Evolutionary conservation across 1,284 basidiomycete species (phyloP).

Genomic region (Golubevia pallescens): DNA sequence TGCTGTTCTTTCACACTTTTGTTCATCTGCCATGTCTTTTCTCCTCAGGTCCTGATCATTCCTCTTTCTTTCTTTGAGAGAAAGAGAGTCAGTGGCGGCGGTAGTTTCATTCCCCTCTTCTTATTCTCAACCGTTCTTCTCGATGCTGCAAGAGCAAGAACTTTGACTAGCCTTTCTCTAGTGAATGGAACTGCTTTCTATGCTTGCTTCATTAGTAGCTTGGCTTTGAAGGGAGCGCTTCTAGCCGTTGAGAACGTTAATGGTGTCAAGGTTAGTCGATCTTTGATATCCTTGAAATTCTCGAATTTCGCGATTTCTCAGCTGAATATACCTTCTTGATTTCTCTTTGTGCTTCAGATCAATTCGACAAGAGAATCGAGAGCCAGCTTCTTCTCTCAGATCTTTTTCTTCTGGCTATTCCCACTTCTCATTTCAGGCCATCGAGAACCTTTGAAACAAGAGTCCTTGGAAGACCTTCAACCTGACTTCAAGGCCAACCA

Average conservation of each 20-base stretch:
- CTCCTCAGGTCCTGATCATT: conserved; percentile 14
- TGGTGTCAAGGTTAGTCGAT: conserved; percentile 7
- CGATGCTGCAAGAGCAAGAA: conserved; percentile 30
- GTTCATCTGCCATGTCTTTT: too few species aligned
- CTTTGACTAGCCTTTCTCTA: conserved; percentile 21
- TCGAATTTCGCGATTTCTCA: too few species aligned
- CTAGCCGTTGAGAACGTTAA: conserved; percentile 32
- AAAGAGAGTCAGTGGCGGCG: conserved; percentile 24
- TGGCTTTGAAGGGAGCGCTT: conserved; percentile 26
- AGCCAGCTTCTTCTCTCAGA: conserved; percentile 34
- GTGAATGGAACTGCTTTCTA: conserved; percentile 22
- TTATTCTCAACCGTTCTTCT: conserved; percentile 24
- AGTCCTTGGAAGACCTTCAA: conserved; percentile 26
- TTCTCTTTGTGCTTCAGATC: too few species aligned
- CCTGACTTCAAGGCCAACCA: conserved; percentile 20
- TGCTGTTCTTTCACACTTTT: too few species aligned
- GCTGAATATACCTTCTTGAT: too few species aligned
- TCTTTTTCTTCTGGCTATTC: conserved; percentile 33
- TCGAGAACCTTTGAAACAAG: conserved; percentile 22
- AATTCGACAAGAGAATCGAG: conserved; percentile 22
- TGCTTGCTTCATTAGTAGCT: conserved; percentile 17
- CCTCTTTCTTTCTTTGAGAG: conserved; percentile 24
- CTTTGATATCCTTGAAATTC: too few species aligned
- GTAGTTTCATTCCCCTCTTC: conserved; percentile 28
- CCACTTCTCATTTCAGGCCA: conserved; percentile 26